These are phyloP conservation scores for Lactarius hatsudake DNA, from an alignment of 768 basidiomycete species.

Conservation along the genomic window DNA sequence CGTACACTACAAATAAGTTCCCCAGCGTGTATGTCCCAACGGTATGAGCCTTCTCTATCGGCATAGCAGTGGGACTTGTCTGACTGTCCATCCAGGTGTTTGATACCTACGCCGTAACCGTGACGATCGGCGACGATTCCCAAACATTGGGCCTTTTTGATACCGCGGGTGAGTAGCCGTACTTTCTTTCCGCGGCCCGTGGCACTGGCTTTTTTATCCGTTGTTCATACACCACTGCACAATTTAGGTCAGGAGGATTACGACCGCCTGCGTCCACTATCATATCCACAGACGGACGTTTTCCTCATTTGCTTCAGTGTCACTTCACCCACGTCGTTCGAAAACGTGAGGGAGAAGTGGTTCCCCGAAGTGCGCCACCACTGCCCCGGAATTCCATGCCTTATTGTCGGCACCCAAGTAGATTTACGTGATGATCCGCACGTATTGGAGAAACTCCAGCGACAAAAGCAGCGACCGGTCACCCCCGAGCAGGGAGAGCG, in stretches of 20 bases:
- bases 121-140: conserved; percentile 99
- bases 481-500: conserved; percentile 85
- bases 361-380: conserved; percentile 99
- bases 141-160: conserved; percentile 98
- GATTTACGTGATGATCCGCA: conserved; percentile 92
- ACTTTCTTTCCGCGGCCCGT: neutral
- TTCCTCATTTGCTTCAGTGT: conserved; percentile 99
- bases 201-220: conserved; percentile 6
- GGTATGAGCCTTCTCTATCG: conserved; percentile 48
- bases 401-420: conserved; percentile 98
- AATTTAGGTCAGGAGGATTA: conserved; percentile 96
- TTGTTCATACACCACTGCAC: conserved; percentile 20
- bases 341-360: conserved; percentile 99
- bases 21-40: conserved; percentile 99
- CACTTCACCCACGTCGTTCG: conserved; percentile 96
- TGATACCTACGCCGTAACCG: conserved; percentile 98
- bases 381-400: conserved; percentile 98
- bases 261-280: conserved; percentile 96
- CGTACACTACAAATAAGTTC: conserved; percentile 97
- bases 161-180: conserved; percentile 80
- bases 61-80: conserved; percentile 25
- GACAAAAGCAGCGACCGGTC: conserved; percentile 96
- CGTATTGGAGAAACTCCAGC: conserved; percentile 90
- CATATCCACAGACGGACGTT: conserved; percentile 99
- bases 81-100: conserved; percentile 58